phyloP scores from a whole-genome alignment of 176 grass and related monocot genomes.

The Cenchrus fungigraminus region DNA sequence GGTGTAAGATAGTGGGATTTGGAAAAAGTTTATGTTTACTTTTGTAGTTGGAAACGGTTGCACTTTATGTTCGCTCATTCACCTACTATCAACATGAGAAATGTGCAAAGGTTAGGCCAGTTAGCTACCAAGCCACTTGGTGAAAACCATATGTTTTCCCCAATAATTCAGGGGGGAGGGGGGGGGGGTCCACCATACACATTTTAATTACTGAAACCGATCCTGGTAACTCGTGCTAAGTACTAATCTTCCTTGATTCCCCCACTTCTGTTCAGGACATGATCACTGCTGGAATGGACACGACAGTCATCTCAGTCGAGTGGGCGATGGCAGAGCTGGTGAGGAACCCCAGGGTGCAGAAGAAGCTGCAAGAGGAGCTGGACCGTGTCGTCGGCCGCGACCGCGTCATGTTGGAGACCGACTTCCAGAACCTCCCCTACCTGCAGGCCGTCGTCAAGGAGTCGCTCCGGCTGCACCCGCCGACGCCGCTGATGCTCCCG shows the following conservation, averaged over 20 bases:
- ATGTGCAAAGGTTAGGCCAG: conserved; percentile 27
- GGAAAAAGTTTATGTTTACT: conserved; percentile 40
- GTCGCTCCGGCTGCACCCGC: conserved; percentile 65
- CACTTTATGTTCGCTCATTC: conserved; percentile 35
- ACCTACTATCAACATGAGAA: conserved; percentile 23
- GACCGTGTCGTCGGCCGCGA: conserved; percentile 52
- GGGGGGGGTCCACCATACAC: no score
- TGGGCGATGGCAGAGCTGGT: conserved; percentile 75
- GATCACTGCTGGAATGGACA: conserved; percentile 83
- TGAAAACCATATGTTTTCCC: neutral
- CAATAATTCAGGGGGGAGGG: neutral
- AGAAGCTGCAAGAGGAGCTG: conserved; percentile 68
- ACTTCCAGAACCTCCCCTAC: conserved; percentile 66
- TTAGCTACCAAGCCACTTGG: neutral
- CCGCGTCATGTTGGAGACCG: conserved; percentile 58
- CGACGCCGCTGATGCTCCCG: conserved; percentile 73
- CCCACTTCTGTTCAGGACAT: conserved; percentile 51
- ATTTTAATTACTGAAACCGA: conserved; percentile 11
- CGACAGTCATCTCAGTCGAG: conserved; percentile 66
- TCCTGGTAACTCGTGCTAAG: neutral
- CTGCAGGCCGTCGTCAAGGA: conserved; percentile 70
- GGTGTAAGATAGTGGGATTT: conserved; percentile 36
- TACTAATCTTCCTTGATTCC: neutral
- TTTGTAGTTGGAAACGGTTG: conserved; percentile 31
- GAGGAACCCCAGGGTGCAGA: conserved; percentile 66